Base-by-base conservation (phyloP, 495 filamentous ascomycete genomes). In the Chaetomium cochliodes region DNA sequence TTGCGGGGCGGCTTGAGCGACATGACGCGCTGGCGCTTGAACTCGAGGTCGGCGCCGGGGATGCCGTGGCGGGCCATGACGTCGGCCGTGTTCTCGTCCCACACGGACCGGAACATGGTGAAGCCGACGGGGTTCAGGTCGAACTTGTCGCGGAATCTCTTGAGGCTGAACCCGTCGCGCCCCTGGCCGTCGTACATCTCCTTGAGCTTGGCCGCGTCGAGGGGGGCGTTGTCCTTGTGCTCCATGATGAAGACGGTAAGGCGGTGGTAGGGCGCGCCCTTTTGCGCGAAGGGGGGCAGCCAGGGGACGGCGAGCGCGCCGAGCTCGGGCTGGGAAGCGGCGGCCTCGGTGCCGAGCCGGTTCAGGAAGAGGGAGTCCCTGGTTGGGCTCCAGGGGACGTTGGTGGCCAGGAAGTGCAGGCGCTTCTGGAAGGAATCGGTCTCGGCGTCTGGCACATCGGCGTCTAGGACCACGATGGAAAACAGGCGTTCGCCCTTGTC, bases 251-350 rank as follows among this genome's bases (percentile, higher is more conserved):
- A 90, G 56, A 98, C 72, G 33, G 85, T 84, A 42, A 96, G 82
- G 57, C 94, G 89, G 78, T 97, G 96, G 75, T 97, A 98, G 2
- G 92, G 92, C 18, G 86, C 83, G 54, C 94, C 94, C 79, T 92
- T 96, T 72, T 97, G 91, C 3, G 92, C 89, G 65, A 87, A 89
- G 2, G 94, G 89, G 1, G 94, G 87, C 2, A 92, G 76, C 90
- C 93, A 99, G 4, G 90, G 87, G 3, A 93, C 81, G 51, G 92
- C 81, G 15, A 90, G 79, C 79, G 79, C 6, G 85, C 86, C 58
- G 78, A 74, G 62, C 50, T 66, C 64, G 47, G 60, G 26, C 20
- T 16, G 18, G 26, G 60, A 7, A 16, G 65, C 49, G 37, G 68
- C 47, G 5, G 58, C 7, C 39, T 37, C 44, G 57, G 42, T 51